Evolutionary conservation across 176 grass and related monocot species (phyloP), one percentile per base, ranked within the genome.

Genomic region (Avena eriantha): DNA sequence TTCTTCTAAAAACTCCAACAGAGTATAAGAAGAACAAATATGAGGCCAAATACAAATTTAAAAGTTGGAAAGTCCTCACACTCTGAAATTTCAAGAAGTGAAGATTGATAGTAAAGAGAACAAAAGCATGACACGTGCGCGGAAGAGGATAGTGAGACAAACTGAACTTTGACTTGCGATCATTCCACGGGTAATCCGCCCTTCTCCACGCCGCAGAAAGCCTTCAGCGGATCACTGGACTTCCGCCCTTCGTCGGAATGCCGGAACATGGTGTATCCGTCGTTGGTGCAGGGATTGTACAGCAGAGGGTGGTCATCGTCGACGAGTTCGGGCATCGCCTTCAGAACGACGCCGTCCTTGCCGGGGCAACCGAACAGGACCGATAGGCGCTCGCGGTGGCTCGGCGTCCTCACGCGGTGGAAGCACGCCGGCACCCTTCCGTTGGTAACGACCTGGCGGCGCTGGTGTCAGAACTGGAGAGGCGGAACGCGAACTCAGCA

Each of bases 381-480:
- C 12, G 73, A 34, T 36, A 78, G 69, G 17, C 86, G 72, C 72
- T 88, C 80, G 36, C 86, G 86, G 80, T 56, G 34, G 80, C 73
- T 83, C 36, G 80, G 80, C 24, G 86, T 83, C 61, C 61, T 3
- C 23, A 83, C 86, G 8, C 80, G 72, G 80, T 88, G 86, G 50
- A 49, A 4, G 73, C 72, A 78, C n/a, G 86, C 72, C 50, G 63
- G 50, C 71, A 88, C 49, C 9, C 72, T 81, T 21, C 86, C 73
- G 63, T 88, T 88, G 0, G 86, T 88, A 3, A 23, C 23, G 0
- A 88, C 80, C 86, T 88, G 80, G 34, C 34, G 34, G 34, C 34
- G 34, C 34, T 34, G 34, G 34, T 11, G 18, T 31, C 21, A 26
- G 43, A 3, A 49, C 3, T 13, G n/a, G 51, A 17, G 15, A 54